Base-by-base conservation (phyloP, 1,284 basidiomycete genomes). In the Rhodotorula sp. region DNA sequence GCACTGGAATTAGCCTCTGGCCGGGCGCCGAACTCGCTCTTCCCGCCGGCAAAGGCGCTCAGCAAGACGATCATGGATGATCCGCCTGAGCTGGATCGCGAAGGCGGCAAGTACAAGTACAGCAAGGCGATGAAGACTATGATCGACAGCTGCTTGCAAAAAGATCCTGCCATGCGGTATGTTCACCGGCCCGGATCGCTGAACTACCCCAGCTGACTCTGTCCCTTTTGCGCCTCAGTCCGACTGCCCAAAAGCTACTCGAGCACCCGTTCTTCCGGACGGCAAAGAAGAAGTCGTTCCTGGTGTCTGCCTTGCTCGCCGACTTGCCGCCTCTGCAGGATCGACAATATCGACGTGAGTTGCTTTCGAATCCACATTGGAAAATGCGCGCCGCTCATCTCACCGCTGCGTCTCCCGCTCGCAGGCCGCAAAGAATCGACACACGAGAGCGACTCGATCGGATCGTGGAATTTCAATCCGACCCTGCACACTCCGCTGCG, bases 1-100 rank as follows among this genome's bases (percentile, higher is more conserved):
- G 91, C 92, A 10, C 84, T 94, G 56, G 92, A 95, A 80, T 84
- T 95, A 31, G 85, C 90, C 0, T 89, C 91, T 77, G 92, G 92
- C 0, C 87, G 90, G 21, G 91, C 93, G 1, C 93, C 92, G 21
- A 85, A 88, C 73, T 91, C 90, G 31, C 86, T 90, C 65, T 90
- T 91, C 78, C 85, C 88, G 16, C 87, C 92, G 1, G 87, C 90
- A 72, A 85, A 85, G 67, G 90, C 92, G 10, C 84, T 95, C 31
- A 83, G 92, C 74, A 88, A 88, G 81, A 93, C 74, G 59, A 78
- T 79, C 54, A 76, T 73, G 66, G 71, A 80, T 60, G 78, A 77
- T 69, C 74, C 73, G 49, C 93, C 93, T 0, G 87, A 86, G 20
- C 83, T 95, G 52, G 87, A 92, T 78, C 85, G 90, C 18, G 85